Conservation (phyloP, 169 alveolate species). For the Cryptosporidium viatorum region DNA sequence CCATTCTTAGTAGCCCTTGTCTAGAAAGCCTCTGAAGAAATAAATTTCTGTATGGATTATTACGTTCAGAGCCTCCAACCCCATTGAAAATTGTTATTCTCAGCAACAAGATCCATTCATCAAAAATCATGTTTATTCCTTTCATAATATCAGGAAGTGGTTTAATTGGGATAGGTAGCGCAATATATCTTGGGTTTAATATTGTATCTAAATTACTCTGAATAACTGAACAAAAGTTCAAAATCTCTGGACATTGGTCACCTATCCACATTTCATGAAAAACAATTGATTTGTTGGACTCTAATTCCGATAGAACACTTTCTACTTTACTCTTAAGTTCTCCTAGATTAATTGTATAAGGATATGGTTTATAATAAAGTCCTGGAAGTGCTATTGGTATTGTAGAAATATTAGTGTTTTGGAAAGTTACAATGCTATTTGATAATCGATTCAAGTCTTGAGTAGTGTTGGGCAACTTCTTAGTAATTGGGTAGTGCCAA, state of each 20-base stretch:
- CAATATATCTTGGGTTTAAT: conserved; percentile 15
- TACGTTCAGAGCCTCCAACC: conserved; percentile 50
- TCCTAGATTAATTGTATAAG: conserved; percentile 36
- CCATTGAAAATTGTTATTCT: conserved; percentile 71
- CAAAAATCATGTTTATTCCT: conserved; percentile 46
- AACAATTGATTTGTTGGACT: not conserved
- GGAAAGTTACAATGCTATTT: not conserved
- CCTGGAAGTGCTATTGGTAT: conserved; percentile 49
- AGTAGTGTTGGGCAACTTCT: conserved; percentile 39
- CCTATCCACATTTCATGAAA: conserved; percentile 62
- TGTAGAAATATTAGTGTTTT: conserved; percentile 13
- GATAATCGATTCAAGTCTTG: conserved; percentile 11
- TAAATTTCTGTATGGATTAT: conserved; percentile 63
- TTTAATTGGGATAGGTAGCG: conserved; percentile 29
- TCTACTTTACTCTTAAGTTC: conserved; percentile 40
- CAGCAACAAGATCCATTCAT: conserved; percentile 65
- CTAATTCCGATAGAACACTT: conserved; percentile 1
- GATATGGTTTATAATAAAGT: conserved; percentile 43
- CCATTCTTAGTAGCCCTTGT: conserved; percentile 89
- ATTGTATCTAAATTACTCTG: conserved; percentile 4
- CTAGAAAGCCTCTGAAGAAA: conserved; percentile 88
- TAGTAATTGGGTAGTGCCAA: conserved; percentile 60
- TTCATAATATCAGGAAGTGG: conserved; percentile 10
- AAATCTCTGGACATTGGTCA: conserved; percentile 35
- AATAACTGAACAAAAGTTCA: conserved; percentile 34